phyloP scores from a whole-genome alignment of 805 yeast species.

The Yamadazyma phyllophila region DNA sequence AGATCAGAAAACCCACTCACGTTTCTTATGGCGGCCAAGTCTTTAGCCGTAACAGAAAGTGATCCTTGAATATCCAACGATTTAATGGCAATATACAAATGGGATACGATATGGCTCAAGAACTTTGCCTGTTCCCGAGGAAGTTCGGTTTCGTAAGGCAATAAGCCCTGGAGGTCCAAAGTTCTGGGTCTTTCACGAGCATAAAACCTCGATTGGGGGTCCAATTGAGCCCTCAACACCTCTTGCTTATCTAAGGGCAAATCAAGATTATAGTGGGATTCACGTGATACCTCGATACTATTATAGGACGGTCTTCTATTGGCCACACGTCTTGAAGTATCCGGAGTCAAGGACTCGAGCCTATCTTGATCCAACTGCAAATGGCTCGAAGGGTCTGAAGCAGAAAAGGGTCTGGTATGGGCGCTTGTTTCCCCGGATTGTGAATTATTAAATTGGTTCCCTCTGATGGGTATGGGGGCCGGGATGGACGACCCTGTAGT shows the following conservation, averaged over 20 bases:
- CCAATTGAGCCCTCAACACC: conserved; percentile 25
- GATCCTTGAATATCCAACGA: conserved; percentile 74
- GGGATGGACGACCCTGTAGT: not conserved
- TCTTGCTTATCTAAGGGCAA: conserved; percentile 45
- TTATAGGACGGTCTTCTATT: conserved; percentile 32
- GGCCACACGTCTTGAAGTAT: conserved; percentile 16
- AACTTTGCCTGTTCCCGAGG: conserved; percentile 69
- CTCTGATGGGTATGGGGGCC: conserved; percentile 14
- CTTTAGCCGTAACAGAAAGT: conserved; percentile 64
- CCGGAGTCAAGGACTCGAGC: conserved; percentile 27
- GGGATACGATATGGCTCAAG: conserved; percentile 74
- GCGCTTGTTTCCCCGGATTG: conserved; percentile 4
- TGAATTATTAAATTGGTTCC: conserved; percentile 1
- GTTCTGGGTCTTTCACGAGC: conserved; percentile 41
- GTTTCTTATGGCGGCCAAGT: conserved; percentile 48
- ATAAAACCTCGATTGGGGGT: conserved; percentile 36
- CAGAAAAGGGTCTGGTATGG: not conserved
- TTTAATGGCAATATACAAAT: conserved; percentile 72
- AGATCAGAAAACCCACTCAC: conserved; percentile 31
- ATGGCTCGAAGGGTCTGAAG: not conserved
- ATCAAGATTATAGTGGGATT: conserved; percentile 47
- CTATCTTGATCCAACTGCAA: conserved; percentile 2
- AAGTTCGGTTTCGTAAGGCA: conserved; percentile 76
- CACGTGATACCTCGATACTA: conserved; percentile 28
- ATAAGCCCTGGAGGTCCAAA: conserved; percentile 37